A percentile compares a stretch with the other conserved stretches of the same genome.
phyloP scores from a whole-genome alignment of 2,329 filamentous ascomycete genomes.

The Zasmidium citrigriseum region DNA sequence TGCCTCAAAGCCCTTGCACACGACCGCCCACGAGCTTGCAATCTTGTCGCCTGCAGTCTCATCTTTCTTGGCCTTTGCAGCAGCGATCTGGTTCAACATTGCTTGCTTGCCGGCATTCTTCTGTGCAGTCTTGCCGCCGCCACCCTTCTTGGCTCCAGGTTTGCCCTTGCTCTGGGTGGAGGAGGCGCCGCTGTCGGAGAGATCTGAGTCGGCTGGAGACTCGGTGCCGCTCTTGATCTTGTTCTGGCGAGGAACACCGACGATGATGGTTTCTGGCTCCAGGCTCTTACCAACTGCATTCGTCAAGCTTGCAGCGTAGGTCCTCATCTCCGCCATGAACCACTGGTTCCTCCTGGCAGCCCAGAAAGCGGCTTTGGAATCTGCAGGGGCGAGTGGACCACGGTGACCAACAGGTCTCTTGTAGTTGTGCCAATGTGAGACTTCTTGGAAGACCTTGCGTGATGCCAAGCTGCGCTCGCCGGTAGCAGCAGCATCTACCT shows the following conservation, averaged over 20 bases:
- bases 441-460: conserved; percentile 48
- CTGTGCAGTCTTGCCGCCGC: conserved; percentile 34
- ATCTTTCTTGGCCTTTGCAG: conserved; percentile 44
- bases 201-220: conserved; percentile 33
- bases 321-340: conserved; percentile 67
- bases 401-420: conserved; percentile 53
- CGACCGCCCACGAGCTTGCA: conserved; percentile 47
- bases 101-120: conserved; percentile 44
- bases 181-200: conserved; percentile 28
- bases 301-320: conserved; percentile 70
- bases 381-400: conserved; percentile 25
- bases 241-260: conserved; percentile 31
- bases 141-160: conserved; percentile 29
- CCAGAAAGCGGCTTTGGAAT: conserved; percentile 39
- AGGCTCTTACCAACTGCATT: conserved; percentile 64
- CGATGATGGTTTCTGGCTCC: conserved; percentile 65
- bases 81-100: conserved; percentile 46
- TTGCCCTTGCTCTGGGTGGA: conserved; percentile 28
- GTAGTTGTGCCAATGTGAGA: conserved; percentile 64
- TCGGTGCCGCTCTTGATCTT: conserved; percentile 20
- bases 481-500: conserved; percentile 36
- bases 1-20: conserved; percentile 50
- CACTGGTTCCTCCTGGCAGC: conserved; percentile 58
- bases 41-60: conserved; percentile 42
- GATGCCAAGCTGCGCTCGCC: conserved; percentile 35